phyloP scores from a whole-genome alignment of 73 alveolate genomes.

The Paramecium pentaurelia region DNA sequence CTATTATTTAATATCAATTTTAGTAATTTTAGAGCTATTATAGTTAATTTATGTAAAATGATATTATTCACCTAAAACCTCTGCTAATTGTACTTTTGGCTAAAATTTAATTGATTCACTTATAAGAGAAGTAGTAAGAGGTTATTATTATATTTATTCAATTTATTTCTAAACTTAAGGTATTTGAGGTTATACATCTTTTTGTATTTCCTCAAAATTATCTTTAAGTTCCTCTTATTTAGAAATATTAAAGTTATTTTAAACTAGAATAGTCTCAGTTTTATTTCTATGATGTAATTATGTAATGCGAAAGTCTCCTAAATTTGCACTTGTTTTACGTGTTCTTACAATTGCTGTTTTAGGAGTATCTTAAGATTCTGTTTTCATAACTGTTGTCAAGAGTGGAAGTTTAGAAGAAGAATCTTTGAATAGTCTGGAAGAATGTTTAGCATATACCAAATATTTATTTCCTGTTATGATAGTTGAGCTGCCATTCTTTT shows the following conservation, averaged over 20 bases:
- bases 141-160: background rate
- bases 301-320: background rate
- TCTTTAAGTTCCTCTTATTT: background rate
- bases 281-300: background rate
- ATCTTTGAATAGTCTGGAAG: background rate
- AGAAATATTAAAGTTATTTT: background rate
- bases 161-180: background rate
- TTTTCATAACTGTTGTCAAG: background rate
- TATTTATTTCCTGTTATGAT: background rate
- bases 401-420: background rate
- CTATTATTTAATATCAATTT: background rate
- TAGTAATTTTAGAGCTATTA: background rate
- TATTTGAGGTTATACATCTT: background rate
- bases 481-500: conserved; percentile 4
- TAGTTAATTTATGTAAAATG: background rate
- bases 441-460: background rate
- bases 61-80: background rate
- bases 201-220: background rate
- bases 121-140: background rate
- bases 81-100: background rate
- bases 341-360: background rate
- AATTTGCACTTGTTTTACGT: background rate
- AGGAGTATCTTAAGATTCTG: background rate
- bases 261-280: background rate
- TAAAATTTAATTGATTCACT: background rate